Evolutionary conservation across 31 red algal species (phyloP).

Genomic region (Pterothamnion heteromorphum): DNA sequence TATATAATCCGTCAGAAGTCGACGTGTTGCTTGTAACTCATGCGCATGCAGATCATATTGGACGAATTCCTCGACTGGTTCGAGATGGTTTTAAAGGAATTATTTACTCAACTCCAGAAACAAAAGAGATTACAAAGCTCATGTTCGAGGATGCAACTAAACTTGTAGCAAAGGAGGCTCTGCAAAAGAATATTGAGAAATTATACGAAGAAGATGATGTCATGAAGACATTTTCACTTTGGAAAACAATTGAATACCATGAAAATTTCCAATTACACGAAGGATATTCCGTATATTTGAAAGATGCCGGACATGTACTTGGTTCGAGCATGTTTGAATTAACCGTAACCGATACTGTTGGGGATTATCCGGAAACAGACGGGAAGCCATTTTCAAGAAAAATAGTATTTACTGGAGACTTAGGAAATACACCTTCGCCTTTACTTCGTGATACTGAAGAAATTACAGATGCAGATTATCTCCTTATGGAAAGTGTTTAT

Average conservation of each 20-base stretch:
- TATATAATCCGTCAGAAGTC: background rate
- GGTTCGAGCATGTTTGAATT: background rate
- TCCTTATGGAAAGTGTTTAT: background rate
- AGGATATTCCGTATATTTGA: background rate
- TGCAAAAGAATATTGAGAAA: background rate
- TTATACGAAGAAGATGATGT: conserved; percentile 4
- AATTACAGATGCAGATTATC: background rate
- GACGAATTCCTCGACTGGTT: background rate
- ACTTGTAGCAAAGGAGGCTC: background rate
- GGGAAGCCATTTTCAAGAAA: background rate
- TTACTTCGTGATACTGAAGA: background rate
- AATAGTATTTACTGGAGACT: background rate
- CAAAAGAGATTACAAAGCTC: background rate
- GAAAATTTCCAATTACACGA: background rate
- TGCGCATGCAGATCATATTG: conserved; percentile 28
- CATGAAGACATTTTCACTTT: conserved; percentile 7
- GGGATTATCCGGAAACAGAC: background rate
- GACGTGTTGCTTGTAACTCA: background rate
- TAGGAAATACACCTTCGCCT: background rate
- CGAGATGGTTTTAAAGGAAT: background rate
- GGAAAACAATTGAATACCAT: background rate
- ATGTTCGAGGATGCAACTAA: background rate
- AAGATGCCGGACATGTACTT: conserved; percentile 29
- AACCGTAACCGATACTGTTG: background rate
- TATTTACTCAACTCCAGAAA: conserved; percentile 5